These are phyloP conservation scores for Platanthera guangdongensis DNA, from an alignment of 106 monocot genomes.

Conservation along the genomic window DNA sequence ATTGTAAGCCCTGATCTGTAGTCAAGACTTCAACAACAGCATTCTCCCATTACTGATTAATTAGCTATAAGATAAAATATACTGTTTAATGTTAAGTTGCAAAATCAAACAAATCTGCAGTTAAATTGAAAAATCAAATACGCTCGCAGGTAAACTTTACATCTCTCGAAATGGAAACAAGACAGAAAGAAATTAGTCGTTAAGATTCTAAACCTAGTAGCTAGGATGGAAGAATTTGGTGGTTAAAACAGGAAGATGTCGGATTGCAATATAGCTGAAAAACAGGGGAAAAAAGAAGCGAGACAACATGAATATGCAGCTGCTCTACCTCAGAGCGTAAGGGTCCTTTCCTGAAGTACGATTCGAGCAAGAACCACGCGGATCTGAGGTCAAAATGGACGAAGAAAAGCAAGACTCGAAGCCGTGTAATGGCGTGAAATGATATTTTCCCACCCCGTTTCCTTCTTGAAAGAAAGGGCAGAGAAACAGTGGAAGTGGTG, in stretches of 20 bases:
- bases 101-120: neutral
- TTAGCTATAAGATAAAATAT: neutral
- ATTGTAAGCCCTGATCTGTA: neutral
- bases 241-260: neutral
- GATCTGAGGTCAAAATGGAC: neutral
- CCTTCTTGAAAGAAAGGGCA: neutral
- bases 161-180: neutral
- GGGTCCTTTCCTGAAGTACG: constrained; percentile 4
- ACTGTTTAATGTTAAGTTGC: neutral
- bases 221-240: neutral
- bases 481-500: neutral
- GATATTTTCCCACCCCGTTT: neutral
- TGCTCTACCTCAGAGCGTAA: neutral
- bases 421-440: neutral
- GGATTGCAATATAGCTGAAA: neutral
- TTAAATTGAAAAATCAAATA: no score
- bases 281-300: neutral
- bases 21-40: neutral
- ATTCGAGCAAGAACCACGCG: constrained; percentile 4
- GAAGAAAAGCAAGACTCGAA: constrained; percentile 2
- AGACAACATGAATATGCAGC: neutral
- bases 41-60: neutral
- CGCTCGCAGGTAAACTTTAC: neutral
- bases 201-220: neutral
- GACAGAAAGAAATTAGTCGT: neutral